A percentile compares a stretch with the other conserved stretches of the same genome.
Evolutionary conservation across 2,329 filamentous ascomycete genomes (phyloP).

Genomic region (Chaetomium sp.): DNA sequence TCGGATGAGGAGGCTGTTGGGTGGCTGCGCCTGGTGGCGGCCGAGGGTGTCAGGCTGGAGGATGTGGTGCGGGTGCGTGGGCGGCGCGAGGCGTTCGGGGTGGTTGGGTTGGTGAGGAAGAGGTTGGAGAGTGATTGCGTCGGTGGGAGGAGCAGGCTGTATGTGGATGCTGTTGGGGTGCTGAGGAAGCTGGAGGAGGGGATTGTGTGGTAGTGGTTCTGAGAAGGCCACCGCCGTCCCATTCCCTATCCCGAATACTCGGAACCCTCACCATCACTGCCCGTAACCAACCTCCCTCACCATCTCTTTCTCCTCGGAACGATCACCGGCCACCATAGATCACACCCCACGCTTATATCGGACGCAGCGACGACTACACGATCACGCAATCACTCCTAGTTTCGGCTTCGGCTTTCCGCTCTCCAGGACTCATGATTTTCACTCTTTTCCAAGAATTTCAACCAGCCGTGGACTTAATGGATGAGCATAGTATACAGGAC

Average conservation of each 20-base stretch:
- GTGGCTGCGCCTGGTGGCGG: conserved; percentile 48
- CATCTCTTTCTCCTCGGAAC: not conserved
- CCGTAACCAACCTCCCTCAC: not conserved
- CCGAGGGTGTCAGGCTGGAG: conserved; percentile 41
- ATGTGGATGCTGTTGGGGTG: conserved; percentile 56
- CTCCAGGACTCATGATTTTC: not conserved
- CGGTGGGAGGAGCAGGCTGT: conserved; percentile 52
- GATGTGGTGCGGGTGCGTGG: conserved; percentile 45
- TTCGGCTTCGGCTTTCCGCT: not conserved
- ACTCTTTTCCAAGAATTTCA: conserved; percentile 4
- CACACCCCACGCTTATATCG: not conserved
- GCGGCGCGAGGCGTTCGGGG: conserved; percentile 45
- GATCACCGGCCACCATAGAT: not conserved
- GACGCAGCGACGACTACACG: not conserved
- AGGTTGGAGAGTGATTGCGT: conserved; percentile 53
- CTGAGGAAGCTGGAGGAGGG: conserved; percentile 55
- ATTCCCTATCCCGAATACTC: not conserved
- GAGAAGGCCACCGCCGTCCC: not conserved
- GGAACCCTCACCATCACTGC: not conserved
- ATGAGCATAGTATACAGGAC: not conserved
- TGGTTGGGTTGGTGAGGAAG: conserved; percentile 53
- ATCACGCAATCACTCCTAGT: not conserved
- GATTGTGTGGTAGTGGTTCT: conserved; percentile 48
- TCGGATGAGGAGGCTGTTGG: conserved; percentile 35
- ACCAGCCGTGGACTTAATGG: conserved; percentile 20